Evolutionary conservation across 2,329 filamentous ascomycete species (phyloP).

Genomic region (Epicoccum sorghinum): DNA sequence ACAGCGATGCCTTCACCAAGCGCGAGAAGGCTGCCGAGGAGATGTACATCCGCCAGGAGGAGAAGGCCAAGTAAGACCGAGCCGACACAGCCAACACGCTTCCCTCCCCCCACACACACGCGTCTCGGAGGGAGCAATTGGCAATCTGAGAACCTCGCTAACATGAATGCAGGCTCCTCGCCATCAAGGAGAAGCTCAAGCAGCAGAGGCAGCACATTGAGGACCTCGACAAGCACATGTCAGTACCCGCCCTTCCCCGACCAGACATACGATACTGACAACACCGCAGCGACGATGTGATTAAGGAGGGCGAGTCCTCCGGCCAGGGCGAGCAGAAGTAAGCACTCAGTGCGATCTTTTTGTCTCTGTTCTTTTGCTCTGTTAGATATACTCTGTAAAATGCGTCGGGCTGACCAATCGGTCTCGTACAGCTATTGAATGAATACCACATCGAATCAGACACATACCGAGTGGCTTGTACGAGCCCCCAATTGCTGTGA

Average conservation of each 20-base stretch:
- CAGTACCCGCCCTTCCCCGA: conserved; percentile 42
- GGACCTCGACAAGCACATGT: conserved; percentile 88
- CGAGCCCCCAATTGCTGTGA: too few relatives aligned
- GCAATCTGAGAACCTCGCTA: conserved; percentile 12
- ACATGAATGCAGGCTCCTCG: conserved; percentile 61
- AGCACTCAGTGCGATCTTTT: conserved; percentile 21
- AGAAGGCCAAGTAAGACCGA: conserved; percentile 75
- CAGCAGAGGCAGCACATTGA: conserved; percentile 84
- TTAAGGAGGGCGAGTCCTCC: conserved; percentile 65
- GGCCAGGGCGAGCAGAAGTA: conserved; percentile 68
- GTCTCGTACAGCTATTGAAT: conserved; percentile 26
- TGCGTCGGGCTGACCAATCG: conserved; percentile 23
- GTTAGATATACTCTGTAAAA: conserved; percentile 22
- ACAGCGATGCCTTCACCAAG: conserved; percentile 88
- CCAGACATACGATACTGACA: conserved; percentile 18
- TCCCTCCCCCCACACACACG: neutral
- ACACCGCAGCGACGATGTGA: conserved; percentile 72
- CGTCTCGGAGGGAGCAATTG: neutral
- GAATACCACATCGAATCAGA: neutral
- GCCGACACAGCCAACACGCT: neutral
- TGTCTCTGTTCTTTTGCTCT: conserved; percentile 15
- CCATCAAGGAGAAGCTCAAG: conserved; percentile 70
- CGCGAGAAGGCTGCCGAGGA: conserved; percentile 89
- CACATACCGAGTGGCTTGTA: neutral
- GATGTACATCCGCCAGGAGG: conserved; percentile 82